Conservation (phyloP, 2,329 filamentous ascomycete species). For the Thielaviopsis musarum region DNA sequence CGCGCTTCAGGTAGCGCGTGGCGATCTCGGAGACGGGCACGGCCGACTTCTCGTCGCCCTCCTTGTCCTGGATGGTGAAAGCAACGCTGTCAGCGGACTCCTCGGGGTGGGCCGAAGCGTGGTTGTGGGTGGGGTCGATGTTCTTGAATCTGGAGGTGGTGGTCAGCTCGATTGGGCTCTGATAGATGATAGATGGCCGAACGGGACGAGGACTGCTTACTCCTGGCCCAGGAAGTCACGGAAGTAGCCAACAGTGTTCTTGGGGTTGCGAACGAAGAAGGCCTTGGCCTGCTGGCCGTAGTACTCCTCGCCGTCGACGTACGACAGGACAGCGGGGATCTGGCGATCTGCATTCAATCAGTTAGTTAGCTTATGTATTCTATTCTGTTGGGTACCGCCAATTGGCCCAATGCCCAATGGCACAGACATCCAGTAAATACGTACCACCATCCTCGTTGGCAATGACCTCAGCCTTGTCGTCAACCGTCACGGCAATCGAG, state of each 20-base stretch:
- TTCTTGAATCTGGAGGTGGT: slow-evolving; percentile 48
- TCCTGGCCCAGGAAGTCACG: slow-evolving; percentile 90
- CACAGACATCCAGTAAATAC: slow-evolving; percentile 17
- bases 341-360: slow-evolving; percentile 55
- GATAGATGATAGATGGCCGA: too few species aligned
- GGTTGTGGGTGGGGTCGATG: slow-evolving; percentile 89
- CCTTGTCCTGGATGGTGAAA: slow-evolving; percentile 66
- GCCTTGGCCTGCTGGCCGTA: slow-evolving; percentile 89
- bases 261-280: slow-evolving; percentile 80
- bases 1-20: slow-evolving; percentile 67
- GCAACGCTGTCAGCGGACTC: slow-evolving; percentile 55
- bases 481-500: slow-evolving; percentile 83
- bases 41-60: slow-evolving; percentile 36
- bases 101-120: slow-evolving; percentile 79
- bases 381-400: not conserved
- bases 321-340: slow-evolving; percentile 87
- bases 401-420: not conserved
- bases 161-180: not conserved
- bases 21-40: slow-evolving; percentile 67
- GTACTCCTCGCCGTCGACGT: slow-evolving; percentile 91
- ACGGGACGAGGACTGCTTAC: slow-evolving; percentile 30
- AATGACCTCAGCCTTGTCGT: slow-evolving; percentile 94
- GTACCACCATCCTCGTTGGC: slow-evolving; percentile 94
- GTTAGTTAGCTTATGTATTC: not conserved
- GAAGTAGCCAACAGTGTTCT: slow-evolving; percentile 91